Evolutionary conservation across 1,284 basidiomycete genomes (phyloP).

Genomic region (Heterobasidion occidentale): DNA sequence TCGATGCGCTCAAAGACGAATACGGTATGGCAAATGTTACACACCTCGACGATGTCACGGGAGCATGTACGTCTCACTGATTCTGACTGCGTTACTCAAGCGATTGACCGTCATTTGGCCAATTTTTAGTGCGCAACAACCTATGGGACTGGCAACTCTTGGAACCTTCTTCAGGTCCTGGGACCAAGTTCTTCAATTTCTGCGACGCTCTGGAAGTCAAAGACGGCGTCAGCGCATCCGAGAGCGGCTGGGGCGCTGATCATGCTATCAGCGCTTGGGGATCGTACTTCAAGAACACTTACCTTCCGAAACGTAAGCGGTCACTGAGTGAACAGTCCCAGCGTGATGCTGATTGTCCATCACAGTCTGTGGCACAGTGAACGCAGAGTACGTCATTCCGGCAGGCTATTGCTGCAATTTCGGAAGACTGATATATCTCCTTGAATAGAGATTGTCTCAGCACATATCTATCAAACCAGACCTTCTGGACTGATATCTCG

Average conservation of each 20-base stretch:
- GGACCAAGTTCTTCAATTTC: constrained; percentile 50
- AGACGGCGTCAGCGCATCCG: constrained; percentile 40
- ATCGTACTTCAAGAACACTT: constrained; percentile 41
- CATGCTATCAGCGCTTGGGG: constrained; percentile 59
- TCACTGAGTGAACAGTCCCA: not conserved
- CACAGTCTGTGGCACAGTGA: constrained; percentile 34
- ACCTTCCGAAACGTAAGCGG: constrained; percentile 31
- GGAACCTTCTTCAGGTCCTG: constrained; percentile 34
- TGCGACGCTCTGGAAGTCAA: constrained; percentile 65
- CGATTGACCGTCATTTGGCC: not conserved
- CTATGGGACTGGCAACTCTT: constrained; percentile 50
- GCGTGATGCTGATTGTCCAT: not conserved
- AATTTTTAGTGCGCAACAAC: constrained; percentile 42
- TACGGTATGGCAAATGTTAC: constrained; percentile 51
- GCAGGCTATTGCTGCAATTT: not conserved
- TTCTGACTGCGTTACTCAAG: not conserved
- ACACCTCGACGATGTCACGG: constrained; percentile 62
- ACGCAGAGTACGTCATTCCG: constrained; percentile 9
- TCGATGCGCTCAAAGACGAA: constrained; percentile 41
- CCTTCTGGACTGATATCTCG: constrained; percentile 42
- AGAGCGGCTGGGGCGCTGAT: constrained; percentile 54
- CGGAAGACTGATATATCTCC: not conserved
- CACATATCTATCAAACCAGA: constrained; percentile 39
- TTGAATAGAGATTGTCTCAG: constrained; percentile 44
- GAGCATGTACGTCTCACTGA: constrained; percentile 33